phyloP scores from a whole-genome alignment of 2,329 filamentous ascomycete species.

The Huntiella savannae region DNA sequence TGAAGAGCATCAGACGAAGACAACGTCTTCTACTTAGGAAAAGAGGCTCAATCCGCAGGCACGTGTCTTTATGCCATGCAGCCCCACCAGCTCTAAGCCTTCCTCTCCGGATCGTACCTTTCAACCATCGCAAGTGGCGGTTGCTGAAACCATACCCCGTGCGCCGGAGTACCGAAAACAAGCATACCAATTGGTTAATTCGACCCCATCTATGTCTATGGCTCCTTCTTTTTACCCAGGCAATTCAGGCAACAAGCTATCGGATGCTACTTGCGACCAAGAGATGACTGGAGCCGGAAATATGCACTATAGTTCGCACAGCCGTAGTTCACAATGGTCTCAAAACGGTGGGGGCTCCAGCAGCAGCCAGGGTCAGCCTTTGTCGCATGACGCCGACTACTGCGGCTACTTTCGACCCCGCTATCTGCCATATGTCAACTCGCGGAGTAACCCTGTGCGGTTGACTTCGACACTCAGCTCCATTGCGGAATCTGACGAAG shows the following conservation, averaged over 20 bases:
- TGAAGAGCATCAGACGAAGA: not conserved
- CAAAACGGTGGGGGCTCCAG: not conserved
- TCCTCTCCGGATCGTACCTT: not conserved
- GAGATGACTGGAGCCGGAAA: too few relatives aligned
- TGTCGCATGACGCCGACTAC: not conserved
- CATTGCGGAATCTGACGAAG: constrained; percentile 10
- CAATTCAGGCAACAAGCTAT: too few relatives aligned
- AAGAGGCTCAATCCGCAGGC: constrained; percentile 36
- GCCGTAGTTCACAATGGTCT: not conserved
- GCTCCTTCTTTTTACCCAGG: too few relatives aligned
- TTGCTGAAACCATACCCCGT: too few relatives aligned
- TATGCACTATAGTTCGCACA: too few relatives aligned
- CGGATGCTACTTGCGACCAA: too few relatives aligned
- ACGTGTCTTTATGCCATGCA: constrained; percentile 33
- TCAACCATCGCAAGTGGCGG: not conserved
- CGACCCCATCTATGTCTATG: too few relatives aligned
- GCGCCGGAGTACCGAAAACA: too few relatives aligned
- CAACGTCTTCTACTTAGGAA: constrained; percentile 20
- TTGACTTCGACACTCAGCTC: constrained; percentile 8
- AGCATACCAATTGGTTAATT: too few relatives aligned
- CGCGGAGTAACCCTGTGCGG: constrained; percentile 8
- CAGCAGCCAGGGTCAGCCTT: not conserved
- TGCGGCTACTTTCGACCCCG: constrained; percentile 6
- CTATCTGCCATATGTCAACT: constrained; percentile 10
- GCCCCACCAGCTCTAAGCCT: not conserved